Percentiles rank a stretch among this genome's conserved stretches.
Conservation (phyloP, 75 land plant species). For the Pinus taeda region DNA sequence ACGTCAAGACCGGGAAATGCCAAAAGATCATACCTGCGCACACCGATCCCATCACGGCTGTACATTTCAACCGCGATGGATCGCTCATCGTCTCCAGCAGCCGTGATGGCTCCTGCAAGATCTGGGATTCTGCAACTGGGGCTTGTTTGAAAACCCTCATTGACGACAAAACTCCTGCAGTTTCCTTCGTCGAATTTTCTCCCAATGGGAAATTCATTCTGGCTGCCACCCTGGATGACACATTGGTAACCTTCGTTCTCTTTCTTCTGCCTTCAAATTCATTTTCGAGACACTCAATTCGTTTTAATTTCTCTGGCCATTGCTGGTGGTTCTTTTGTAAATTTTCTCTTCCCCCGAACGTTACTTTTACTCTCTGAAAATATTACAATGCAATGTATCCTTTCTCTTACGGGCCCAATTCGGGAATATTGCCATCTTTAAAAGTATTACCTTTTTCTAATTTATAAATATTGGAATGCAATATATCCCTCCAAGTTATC, state of each 20-base stretch:
- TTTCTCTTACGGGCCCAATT: not conserved
- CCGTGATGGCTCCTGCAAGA: slow-evolving; percentile 84
- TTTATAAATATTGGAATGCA: no score
- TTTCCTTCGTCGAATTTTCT: slow-evolving; percentile 90
- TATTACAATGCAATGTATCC: not conserved
- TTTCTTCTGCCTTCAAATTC: not conserved
- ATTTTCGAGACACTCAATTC: not conserved
- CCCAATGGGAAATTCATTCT: slow-evolving; percentile 95
- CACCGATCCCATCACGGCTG: slow-evolving; percentile 89
- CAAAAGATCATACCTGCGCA: slow-evolving; percentile 78
- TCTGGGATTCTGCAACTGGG: slow-evolving; percentile 85
- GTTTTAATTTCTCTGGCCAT: not conserved
- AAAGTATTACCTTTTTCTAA: no score
- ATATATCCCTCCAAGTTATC: no score
- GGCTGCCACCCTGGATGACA: slow-evolving; percentile 80
- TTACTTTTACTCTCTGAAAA: not conserved
- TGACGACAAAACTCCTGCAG: slow-evolving; percentile 85
- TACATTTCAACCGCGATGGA: slow-evolving; percentile 74
- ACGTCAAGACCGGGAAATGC: slow-evolving; percentile 85
- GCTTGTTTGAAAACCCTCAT: slow-evolving; percentile 86
- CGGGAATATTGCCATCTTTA: no score
- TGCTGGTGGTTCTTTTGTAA: not conserved
- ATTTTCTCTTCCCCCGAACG: not conserved
- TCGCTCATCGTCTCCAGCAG: slow-evolving; percentile 86
- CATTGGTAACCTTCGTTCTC: slow-evolving; percentile 49